Percentiles rank a stretch among this genome's conserved stretches.
These are phyloP conservation scores for Datisca glomerata DNA, from an alignment of 306 rosid genomes.

Conservation along the genomic window DNA sequence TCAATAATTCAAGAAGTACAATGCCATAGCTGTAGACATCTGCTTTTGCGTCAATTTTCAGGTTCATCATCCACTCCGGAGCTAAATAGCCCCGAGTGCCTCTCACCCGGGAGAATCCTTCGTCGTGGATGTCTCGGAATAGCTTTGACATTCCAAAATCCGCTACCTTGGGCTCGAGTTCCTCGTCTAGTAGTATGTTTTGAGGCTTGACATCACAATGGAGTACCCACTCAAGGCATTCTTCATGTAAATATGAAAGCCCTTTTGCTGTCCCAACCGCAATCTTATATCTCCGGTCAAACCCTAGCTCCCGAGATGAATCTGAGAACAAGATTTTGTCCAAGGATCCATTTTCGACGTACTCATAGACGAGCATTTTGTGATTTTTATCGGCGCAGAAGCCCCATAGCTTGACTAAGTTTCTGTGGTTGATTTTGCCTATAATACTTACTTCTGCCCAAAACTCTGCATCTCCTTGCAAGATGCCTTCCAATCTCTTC, in stretches of 20 bases:
- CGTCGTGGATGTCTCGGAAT: conserved; percentile 15
- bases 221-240: conserved; percentile 33
- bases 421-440: conserved; percentile 29
- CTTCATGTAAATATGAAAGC: conserved; percentile 33
- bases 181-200: conserved; percentile 22
- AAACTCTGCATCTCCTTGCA: conserved; percentile 29
- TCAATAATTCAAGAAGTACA: conserved; percentile 26
- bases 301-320: not conserved
- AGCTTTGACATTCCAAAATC: conserved; percentile 39
- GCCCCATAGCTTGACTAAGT: conserved; percentile 32
- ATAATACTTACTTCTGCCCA: conserved; percentile 37
- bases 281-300: conserved; percentile 22
- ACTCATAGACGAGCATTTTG: conserved; percentile 30
- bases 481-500: conserved; percentile 31
- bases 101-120: conserved; percentile 18
- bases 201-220: conserved; percentile 37
- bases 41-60: conserved; percentile 25
- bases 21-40: conserved; percentile 41
- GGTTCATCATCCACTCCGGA: conserved; percentile 35
- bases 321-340: conserved; percentile 18
- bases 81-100: conserved; percentile 38
- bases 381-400: conserved; percentile 23
- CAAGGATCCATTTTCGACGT: conserved; percentile 21
- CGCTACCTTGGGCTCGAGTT: conserved; percentile 20
- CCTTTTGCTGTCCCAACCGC: conserved; percentile 37